Evolutionary conservation across 2,329 filamentous ascomycete species (phyloP), one percentile per base, ranked within the genome.

Genomic region (Talaromyces sp.): DNA sequence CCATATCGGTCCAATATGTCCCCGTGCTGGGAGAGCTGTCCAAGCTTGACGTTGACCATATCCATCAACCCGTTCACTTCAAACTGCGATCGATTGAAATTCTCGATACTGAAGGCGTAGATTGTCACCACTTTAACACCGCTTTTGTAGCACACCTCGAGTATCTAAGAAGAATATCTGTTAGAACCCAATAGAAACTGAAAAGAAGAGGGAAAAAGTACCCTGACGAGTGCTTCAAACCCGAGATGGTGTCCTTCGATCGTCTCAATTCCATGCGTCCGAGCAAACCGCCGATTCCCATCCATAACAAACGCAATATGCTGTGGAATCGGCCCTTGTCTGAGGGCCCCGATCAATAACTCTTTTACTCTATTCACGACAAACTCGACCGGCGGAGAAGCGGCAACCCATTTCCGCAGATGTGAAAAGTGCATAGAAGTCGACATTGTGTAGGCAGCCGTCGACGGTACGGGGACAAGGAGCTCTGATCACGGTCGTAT

Each of bases 261-360:
- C 0, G 93, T 96, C 80, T 99, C 95, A 73, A 99, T 96, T 65
- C 93, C 87, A 78, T 95, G 91, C 64, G 84, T 89, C 63, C 90
- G 85, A 14, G 95, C 95, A 79, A 96, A 99, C 52, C 95, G 89
- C 69, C 95, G 82, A 77, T 99, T 99, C 59, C 95, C 95, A 74
- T 99, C 95, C 95, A 99, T 99, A 68, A 97, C 93, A 72, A 99
- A 99, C n/a, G 95, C 95, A 63, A 99, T 86, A 85, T 99, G 95
- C 70, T 91, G 88, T 10, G 95, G 95, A 59, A 99, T 89, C 1
- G 92, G 91, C 0, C 95, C 95, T 76, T 97, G 93, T 71, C 88
- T 88, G 58, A 98, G 79, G 55, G 93, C 89, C 58, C 91, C 91
- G 67, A 99, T 95, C 64, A 98, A 82, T 56, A 96, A 80, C 73